Percentiles rank a stretch among this genome's conserved stretches.
These are phyloP conservation scores for Flaveria brownii DNA, from an alignment of 129 eudicot species.

Conservation along the genomic window DNA sequence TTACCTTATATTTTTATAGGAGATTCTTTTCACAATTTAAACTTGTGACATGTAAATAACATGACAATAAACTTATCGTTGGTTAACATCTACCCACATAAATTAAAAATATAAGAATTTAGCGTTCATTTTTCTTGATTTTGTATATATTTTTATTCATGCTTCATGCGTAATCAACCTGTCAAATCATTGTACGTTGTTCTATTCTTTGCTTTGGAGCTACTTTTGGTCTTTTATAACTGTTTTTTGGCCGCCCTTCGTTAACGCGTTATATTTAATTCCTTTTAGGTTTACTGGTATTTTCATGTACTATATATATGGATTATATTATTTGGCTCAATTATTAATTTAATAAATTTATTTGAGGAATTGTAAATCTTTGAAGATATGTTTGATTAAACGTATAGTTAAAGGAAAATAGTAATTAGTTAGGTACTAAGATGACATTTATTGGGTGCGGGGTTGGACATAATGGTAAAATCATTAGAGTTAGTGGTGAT, in stretches of 20 bases:
- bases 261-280: not conserved
- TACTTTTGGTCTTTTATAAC: slow-evolving; percentile 19
- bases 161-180: slow-evolving; percentile 7
- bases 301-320: not conserved
- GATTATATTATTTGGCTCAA: not conserved
- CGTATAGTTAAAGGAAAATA: not conserved
- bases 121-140: not conserved
- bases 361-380: not conserved
- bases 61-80: no score
- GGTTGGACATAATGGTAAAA: no score
- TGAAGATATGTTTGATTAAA: not conserved
- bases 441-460: not conserved
- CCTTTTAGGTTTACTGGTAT: not conserved
- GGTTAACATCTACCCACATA: no score
- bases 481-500: no score
- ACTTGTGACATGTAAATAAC: no score
- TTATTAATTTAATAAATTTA: not conserved
- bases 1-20: no score
- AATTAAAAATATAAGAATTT: no score
- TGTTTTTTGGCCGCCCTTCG: not conserved
- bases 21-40: no score
- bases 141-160: not conserved
- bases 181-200: slow-evolving; percentile 20
- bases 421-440: not conserved
- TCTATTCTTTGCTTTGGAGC: slow-evolving; percentile 26